Conservation (phyloP, 305 asterid genomes). For the Fraxinus platypoda region DNA sequence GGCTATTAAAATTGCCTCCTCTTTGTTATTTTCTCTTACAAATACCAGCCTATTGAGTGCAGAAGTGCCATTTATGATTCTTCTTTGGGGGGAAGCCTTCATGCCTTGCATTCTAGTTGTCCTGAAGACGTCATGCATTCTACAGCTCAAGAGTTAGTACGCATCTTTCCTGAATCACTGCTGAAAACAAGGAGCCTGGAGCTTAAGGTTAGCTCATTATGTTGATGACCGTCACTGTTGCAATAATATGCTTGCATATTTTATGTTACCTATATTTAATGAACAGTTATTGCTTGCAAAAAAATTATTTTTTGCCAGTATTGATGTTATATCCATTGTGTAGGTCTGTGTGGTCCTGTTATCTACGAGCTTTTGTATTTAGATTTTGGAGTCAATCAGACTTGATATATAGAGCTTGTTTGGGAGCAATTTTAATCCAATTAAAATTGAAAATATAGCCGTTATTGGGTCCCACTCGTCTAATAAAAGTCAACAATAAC, state of each 20-base stretch:
- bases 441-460: too few species aligned
- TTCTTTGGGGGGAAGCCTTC: conserved; percentile 80
- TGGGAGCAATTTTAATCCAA: too few species aligned
- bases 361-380: conserved; percentile 6
- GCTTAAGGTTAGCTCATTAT: conserved; percentile 59
- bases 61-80: conserved; percentile 77
- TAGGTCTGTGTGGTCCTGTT: not conserved
- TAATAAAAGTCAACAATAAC: too few species aligned
- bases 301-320: not conserved
- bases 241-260: not conserved
- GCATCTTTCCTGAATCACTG: conserved; percentile 62
- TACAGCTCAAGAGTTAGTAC: conserved; percentile 65
- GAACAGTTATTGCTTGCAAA: not conserved
- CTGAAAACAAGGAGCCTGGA: conserved; percentile 71
- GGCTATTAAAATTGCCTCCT: conserved; percentile 14
- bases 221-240: conserved; percentile 20
- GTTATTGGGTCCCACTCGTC: too few species aligned
- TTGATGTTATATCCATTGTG: not conserved
- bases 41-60: conserved; percentile 34
- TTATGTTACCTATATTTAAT: not conserved
- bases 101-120: conserved; percentile 65
- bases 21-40: conserved; percentile 23
- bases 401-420: conserved; percentile 15
- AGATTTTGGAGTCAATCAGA: conserved; percentile 5
- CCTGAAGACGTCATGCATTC: conserved; percentile 74